phyloP scores from a whole-genome alignment of 2,329 filamentous ascomycete genomes.

The Colletotrichum eleusines region DNA sequence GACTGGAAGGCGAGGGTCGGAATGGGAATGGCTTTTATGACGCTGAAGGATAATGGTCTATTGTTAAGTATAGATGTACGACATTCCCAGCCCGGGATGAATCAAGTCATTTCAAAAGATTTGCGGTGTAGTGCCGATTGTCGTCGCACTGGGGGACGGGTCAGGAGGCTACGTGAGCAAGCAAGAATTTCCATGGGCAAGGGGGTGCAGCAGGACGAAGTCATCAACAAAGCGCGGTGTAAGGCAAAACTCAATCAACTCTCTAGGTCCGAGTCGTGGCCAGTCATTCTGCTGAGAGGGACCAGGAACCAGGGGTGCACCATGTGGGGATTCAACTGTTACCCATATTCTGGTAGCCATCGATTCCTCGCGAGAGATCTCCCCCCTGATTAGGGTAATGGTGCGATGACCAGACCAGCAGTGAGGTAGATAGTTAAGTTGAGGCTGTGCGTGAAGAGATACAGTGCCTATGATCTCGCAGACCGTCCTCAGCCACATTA shows the following conservation, averaged over 20 bases:
- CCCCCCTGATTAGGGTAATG: not conserved
- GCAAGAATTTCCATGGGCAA: not conserved
- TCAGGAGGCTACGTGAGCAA: not conserved
- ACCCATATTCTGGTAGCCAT: not conserved
- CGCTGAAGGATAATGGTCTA: constrained; percentile 36
- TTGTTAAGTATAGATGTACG: constrained; percentile 38
- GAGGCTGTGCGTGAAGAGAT: constrained; percentile 10
- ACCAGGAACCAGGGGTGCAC: not conserved
- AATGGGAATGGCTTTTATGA: constrained; percentile 31
- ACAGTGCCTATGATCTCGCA: not conserved
- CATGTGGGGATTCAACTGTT: not conserved
- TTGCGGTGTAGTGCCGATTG: not conserved
- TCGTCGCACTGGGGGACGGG: not conserved
- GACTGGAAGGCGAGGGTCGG: constrained; percentile 32
- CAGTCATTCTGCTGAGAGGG: not conserved
- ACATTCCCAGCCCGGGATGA: constrained; percentile 38
- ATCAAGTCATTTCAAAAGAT: constrained; percentile 29
- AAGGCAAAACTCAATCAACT: not conserved
- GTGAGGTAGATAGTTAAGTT: too few species aligned
- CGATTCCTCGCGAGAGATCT: not conserved
- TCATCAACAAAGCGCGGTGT: not conserved
- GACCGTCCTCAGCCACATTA: constrained; percentile 24
- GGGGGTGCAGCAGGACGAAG: not conserved
- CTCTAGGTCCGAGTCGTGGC: not conserved
- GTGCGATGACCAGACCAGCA: not conserved